Conservation (phyloP, 106 monocot species). For the Dendrobium chrysotoxum region DNA sequence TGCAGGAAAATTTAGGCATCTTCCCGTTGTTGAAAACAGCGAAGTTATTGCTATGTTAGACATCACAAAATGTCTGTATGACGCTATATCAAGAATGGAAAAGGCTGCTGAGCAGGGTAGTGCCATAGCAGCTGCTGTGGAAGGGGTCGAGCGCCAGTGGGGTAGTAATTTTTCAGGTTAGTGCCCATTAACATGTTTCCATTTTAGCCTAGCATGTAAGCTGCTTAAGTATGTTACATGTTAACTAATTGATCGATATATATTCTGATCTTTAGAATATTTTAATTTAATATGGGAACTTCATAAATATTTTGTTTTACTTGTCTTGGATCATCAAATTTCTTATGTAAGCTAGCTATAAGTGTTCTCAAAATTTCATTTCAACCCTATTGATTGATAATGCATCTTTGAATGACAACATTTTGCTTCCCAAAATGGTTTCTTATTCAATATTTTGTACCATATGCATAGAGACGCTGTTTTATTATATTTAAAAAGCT, state of each 20-base stretch:
- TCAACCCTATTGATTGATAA: neutral
- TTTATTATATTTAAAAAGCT: neutral
- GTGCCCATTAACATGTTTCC: neutral
- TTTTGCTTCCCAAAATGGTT: neutral
- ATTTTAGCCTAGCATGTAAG: neutral
- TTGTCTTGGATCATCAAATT: neutral
- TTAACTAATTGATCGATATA: neutral
- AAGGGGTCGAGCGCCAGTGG: constrained; percentile 81
- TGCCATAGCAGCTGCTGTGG: constrained; percentile 88
- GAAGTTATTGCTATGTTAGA: constrained; percentile 95
- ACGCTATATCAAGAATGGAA: constrained; percentile 98
- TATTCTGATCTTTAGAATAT: neutral
- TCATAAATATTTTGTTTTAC: neutral
- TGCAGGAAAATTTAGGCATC: constrained; percentile 94
- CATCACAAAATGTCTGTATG: constrained; percentile 93
- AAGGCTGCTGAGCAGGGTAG: constrained; percentile 93
- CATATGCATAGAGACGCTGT: neutral
- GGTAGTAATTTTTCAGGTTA: constrained; percentile 72
- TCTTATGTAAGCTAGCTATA: neutral
- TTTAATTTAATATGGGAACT: neutral
- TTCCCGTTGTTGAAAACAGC: constrained; percentile 95
- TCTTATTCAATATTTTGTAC: neutral
- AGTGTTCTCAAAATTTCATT: neutral
- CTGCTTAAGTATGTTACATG: neutral
- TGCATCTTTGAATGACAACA: neutral